Evolutionary conservation across 2,329 filamentous ascomycete species (phyloP), one percentile per base, ranked within the genome.

Genomic region (Trichoderma sp.): DNA sequence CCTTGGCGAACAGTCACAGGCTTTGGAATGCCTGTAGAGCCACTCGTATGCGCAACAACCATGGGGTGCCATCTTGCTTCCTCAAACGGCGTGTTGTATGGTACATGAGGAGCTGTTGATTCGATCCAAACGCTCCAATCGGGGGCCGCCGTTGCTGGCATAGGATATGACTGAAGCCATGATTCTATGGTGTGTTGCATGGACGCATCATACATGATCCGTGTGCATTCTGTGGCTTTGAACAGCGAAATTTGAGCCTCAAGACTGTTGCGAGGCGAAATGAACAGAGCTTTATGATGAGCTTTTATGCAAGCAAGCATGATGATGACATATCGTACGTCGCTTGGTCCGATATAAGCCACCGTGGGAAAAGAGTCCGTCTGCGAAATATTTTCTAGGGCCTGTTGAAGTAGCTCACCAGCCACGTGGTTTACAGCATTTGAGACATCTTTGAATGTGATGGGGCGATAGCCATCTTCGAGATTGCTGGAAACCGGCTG

Each of bases 171-270:
- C 1, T 66, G 50, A 12, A 72, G 59, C 75, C 74, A 76, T 3
- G 72, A 55, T 6, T 71, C 59, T 11, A 75, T 67, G 7, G 67
- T 68, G 12, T 68, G 55, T 8, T 62, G 39, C 36, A 72, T 74
- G 6, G 73, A 71, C 4, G 68, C 67, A 13, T 73, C 72, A 32
- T 78, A 83, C 57, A 76, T 78, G 20, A 86, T 39, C n/a, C 78
- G 74, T 55, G 79, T 77, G 76, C 84, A 86, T 68, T 83, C 76
- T 0, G 84, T 84, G 28, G 77, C 77, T 36, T 84, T 78, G 43
- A 86, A 83, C 0, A 87, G 79, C 43, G 81, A 82, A 15, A 84
- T 70, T 72, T 86, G 84, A 3, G 80, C 84, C 58, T 85, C 84
- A 43, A 63, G 30, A 20, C 71, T 82, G 73, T 86, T 86, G 3